Percentiles rank a stretch among this genome's conserved stretches.
Evolutionary conservation across 805 yeast genomes (phyloP).

Genomic region (Ogataea zsoltii): DNA sequence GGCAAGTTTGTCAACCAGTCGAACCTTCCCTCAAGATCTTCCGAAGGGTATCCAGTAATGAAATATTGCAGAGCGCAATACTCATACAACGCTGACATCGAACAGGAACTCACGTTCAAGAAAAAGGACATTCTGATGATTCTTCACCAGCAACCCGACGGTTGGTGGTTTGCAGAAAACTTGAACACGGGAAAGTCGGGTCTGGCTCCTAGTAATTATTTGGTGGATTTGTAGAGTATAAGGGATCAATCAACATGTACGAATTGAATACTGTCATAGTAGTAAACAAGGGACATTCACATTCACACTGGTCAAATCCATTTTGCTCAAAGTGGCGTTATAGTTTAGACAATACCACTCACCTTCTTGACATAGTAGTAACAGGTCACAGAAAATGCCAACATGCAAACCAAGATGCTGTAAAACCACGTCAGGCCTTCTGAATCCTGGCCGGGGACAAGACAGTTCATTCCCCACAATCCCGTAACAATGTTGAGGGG

Average conservation of each 20-base stretch:
- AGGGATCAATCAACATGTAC: neutral
- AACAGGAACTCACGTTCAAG: slow-evolving; percentile 59
- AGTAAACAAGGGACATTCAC: no score
- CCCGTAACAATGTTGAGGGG: slow-evolving; percentile 97
- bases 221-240: slow-evolving; percentile 31
- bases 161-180: slow-evolving; percentile 76
- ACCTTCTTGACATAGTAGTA: slow-evolving; percentile 50
- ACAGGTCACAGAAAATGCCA: slow-evolving; percentile 45
- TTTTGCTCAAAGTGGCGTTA: no score
- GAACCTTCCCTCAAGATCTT: slow-evolving; percentile 47
- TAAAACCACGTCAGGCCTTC: slow-evolving; percentile 69
- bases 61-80: slow-evolving; percentile 55
- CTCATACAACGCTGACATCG: slow-evolving; percentile 59
- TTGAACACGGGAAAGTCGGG: slow-evolving; percentile 47
- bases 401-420: slow-evolving; percentile 48
- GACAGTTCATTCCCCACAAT: slow-evolving; percentile 97
- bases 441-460: slow-evolving; percentile 87
- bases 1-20: slow-evolving; percentile 19
- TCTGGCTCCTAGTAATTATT: slow-evolving; percentile 64
- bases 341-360: slow-evolving; percentile 30
- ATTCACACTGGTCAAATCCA: no score
- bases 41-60: slow-evolving; percentile 55
- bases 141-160: slow-evolving; percentile 61
- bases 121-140: slow-evolving; percentile 58
- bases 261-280: no score